Evolutionary conservation across 805 yeast species (phyloP).

Genomic region (Blastobotrys terrestris): DNA sequence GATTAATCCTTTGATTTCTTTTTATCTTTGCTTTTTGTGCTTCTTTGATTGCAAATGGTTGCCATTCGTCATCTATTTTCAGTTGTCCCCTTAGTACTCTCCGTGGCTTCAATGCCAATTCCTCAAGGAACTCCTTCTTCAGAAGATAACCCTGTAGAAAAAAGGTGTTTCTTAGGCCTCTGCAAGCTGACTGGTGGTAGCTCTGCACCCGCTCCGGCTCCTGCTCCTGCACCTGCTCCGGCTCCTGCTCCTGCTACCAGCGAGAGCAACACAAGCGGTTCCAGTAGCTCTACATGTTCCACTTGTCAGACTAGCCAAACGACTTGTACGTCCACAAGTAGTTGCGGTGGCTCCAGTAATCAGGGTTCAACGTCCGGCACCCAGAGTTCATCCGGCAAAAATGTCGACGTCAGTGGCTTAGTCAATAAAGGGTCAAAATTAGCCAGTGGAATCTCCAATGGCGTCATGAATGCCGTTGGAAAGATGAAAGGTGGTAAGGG

Average conservation of each 20-base stretch:
- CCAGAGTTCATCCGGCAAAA: neutral
- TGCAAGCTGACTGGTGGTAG: neutral
- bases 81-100: neutral
- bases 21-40: too few species aligned
- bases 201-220: slow-evolving; percentile 2
- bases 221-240: slow-evolving; percentile 1
- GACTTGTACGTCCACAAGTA: neutral
- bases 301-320: neutral
- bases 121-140: neutral
- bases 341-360: neutral
- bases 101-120: neutral
- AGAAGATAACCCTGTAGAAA: neutral
- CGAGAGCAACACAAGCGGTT: neutral
- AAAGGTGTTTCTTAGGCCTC: neutral
- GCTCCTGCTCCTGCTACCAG: slow-evolving; percentile 1
- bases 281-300: neutral
- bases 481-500: neutral
- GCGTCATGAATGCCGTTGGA: neutral
- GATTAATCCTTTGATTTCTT: too few species aligned
- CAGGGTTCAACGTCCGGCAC: neutral
- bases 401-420: neutral
- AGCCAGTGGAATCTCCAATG: neutral
- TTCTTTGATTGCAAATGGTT: neutral
- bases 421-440: neutral
- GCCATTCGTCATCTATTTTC: neutral